Percentiles rank a stretch among this genome's conserved stretches.
phyloP scores from a whole-genome alignment of 2,329 filamentous ascomycete genomes.

The Mollisiaceae sp. region DNA sequence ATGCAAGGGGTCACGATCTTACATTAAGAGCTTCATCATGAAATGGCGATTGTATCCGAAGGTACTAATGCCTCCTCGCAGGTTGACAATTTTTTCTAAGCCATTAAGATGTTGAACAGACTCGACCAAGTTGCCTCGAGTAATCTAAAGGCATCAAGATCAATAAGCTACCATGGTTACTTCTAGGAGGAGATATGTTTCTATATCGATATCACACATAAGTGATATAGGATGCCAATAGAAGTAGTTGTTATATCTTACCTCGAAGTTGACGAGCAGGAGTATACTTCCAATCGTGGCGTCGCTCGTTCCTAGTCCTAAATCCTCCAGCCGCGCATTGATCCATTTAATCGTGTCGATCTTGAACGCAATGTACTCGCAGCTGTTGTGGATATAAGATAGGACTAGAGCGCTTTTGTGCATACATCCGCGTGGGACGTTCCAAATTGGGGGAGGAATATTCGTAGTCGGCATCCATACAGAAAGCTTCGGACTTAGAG shows the following conservation, averaged over 20 bases:
- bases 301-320: constrained; percentile 17
- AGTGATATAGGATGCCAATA: no score
- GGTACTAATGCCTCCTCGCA: constrained; percentile 15
- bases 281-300: constrained; percentile 23
- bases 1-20: neutral
- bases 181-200: neutral
- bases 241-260: neutral
- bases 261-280: constrained; percentile 20
- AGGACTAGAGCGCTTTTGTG: constrained; percentile 17
- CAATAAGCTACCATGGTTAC: neutral
- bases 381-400: constrained; percentile 16
- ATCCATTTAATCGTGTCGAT: constrained; percentile 22
- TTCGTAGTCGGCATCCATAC: constrained; percentile 20
- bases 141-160: constrained; percentile 3
- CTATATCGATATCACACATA: neutral
- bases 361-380: constrained; percentile 18
- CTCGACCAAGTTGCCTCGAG: constrained; percentile 15
- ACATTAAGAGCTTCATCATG: constrained; percentile 17
- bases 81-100: constrained; percentile 9
- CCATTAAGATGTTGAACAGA: constrained; percentile 16
- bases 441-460: constrained; percentile 14
- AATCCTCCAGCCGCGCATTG: constrained; percentile 9
- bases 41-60: constrained; percentile 16
- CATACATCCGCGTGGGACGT: constrained; percentile 15
- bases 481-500: constrained; percentile 17